phyloP scores from a whole-genome alignment of 176 grass and related monocot genomes.

The Alopecurus myosuroides region DNA sequence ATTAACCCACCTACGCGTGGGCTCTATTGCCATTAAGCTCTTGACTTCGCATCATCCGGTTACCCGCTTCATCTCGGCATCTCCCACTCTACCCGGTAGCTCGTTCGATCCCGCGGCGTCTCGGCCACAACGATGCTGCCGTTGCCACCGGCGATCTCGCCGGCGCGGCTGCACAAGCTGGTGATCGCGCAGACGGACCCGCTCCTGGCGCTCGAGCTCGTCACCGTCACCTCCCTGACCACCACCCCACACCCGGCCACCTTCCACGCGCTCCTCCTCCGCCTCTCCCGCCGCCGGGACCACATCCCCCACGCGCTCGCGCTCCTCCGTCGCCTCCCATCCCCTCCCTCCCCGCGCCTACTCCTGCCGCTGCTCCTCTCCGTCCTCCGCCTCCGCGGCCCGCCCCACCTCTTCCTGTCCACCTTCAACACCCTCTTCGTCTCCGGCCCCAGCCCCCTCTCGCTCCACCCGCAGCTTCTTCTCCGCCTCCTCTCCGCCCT shows the following conservation, averaged over 20 bases:
- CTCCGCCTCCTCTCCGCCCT: conserved; percentile 40
- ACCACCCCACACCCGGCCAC: conserved; percentile 30
- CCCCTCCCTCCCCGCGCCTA: conserved; percentile 42
- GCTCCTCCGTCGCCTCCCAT: conserved; percentile 45
- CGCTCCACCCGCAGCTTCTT: conserved; percentile 34
- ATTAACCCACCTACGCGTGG: too few relatives aligned
- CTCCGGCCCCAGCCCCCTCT: conserved; percentile 35
- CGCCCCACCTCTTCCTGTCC: conserved; percentile 51
- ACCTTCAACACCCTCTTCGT: conserved; percentile 52
- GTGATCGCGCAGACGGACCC: conserved; percentile 56
- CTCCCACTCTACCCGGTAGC: neutral
- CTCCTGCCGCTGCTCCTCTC: conserved; percentile 51
- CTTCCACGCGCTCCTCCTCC: conserved; percentile 38
- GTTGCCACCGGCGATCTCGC: conserved; percentile 37
- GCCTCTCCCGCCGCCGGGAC: conserved; percentile 42
- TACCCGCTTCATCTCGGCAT: too few relatives aligned
- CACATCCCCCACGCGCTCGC: conserved; percentile 54
- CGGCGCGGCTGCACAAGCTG: conserved; percentile 77
- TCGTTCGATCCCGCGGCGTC: neutral
- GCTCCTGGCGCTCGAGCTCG: conserved; percentile 68
- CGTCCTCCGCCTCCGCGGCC: conserved; percentile 37
- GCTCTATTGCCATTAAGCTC: too few relatives aligned
- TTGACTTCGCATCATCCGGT: too few relatives aligned
- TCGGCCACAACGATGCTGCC: neutral
- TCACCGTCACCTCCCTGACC: conserved; percentile 41